Evolutionary conservation across 2,329 filamentous ascomycete genomes (phyloP), one percentile per base, ranked within the genome.

Genomic region (Colletotrichum endophyticum): DNA sequence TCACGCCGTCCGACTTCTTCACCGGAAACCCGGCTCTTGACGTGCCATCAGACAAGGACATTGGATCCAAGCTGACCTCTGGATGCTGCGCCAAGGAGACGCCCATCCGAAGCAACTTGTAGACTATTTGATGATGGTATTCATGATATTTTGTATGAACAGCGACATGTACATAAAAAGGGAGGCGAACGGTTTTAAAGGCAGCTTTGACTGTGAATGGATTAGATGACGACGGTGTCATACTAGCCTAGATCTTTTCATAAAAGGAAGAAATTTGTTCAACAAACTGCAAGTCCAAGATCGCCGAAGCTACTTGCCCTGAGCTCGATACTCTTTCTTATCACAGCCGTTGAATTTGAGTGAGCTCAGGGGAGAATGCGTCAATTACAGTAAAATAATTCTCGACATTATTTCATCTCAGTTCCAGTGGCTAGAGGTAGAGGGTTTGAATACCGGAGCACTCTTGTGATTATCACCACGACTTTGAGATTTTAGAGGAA

Each of bases 1-100:
- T 89, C 5, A 88, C 87, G 57, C 88, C 88, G 0, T 86, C 86
- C 0, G 88, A 89, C 70, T 89, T 89, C 79, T 89, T 89, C 74
- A 84, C 85, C 0, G 85, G 84, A 56, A 89, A 89, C 70, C 87
- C 88, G 2, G 86, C 87, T 0, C 77, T 88, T 3, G 87, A 89
- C 78, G 86, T 89, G 1, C 87, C 88, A 0, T 87, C 84, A 8
- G 83, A 81, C 62, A 82, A 73, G 34, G 80, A 81, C 56, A 49
- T 78, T 5, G 79, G 78, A 7, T 81, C 80, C 2, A 78, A 79
- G 66, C 57, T 76, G 5, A 77, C 71, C 25, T 63, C 73, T 15
- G 28, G 73, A 3, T 76, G 70, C 59, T 76, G 73, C 16, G 70
- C 57, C 5, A 28, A 73, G 39, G 34, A 62, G 8, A 9, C 32